These are phyloP conservation scores for Morella rubra DNA, from an alignment of 306 rosid genomes.

Conservation along the genomic window DNA sequence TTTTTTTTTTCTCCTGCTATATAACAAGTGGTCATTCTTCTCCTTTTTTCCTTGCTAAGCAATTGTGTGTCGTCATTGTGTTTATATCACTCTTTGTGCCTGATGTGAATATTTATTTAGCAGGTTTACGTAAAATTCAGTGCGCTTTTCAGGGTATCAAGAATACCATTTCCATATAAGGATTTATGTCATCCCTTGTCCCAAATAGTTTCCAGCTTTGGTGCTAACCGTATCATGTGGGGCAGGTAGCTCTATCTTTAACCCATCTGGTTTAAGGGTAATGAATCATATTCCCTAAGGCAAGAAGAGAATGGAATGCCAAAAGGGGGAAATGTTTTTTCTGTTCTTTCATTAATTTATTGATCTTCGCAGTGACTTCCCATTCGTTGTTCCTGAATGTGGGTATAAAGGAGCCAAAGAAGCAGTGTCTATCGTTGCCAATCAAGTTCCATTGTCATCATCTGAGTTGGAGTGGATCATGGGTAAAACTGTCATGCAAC, in stretches of 20 bases:
- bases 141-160: conserved; percentile 85
- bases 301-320: neutral
- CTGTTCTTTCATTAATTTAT: neutral
- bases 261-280: neutral
- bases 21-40: neutral
- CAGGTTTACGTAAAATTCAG: conserved; percentile 87
- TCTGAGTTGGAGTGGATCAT: conserved; percentile 78
- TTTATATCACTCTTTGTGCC: neutral
- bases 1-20: no score
- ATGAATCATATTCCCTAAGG: neutral
- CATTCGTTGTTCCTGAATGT: conserved; percentile 73
- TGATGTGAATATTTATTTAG: conserved; percentile 6
- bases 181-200: conserved; percentile 56
- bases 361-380: conserved; percentile 67
- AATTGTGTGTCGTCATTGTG: neutral
- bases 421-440: conserved; percentile 47
- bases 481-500: conserved; percentile 57
- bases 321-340: neutral
- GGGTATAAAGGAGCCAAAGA: conserved; percentile 80
- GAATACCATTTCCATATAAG: conserved; percentile 60
- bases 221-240: conserved; percentile 85
- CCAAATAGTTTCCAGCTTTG: conserved; percentile 62
- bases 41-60: neutral
- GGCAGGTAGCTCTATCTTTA: conserved; percentile 56
- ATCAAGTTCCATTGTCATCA: conserved; percentile 46